Evolutionary conservation across 1,139 yeast species (phyloP).

Genomic region (Hansenula anomala): DNA sequence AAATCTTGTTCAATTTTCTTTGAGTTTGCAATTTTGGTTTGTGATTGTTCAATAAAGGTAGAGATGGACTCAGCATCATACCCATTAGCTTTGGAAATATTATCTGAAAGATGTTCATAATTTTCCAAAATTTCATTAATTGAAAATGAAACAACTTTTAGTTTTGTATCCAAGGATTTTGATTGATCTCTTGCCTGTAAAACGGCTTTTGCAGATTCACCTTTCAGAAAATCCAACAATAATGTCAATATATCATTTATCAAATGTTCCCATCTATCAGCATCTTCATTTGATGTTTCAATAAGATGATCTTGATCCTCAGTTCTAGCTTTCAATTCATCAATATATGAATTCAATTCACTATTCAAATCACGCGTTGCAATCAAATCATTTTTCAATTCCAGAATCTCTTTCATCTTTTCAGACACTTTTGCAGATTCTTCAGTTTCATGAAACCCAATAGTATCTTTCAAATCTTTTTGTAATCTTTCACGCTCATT

Average conservation of each 20-base stretch:
- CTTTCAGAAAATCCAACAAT: conserved; percentile 18
- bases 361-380: conserved; percentile 22
- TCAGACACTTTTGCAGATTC: conserved; percentile 12
- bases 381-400: conserved; percentile 21
- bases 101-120: conserved; percentile 1
- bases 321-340: conserved; percentile 18
- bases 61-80: background rate
- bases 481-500: conserved; percentile 16
- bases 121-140: conserved; percentile 19
- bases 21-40: conserved; percentile 9
- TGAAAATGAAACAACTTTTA: conserved; percentile 25
- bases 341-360: conserved; percentile 17
- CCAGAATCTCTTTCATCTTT: conserved; percentile 19
- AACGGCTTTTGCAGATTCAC: conserved; percentile 25
- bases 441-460: conserved; percentile 7
- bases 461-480: conserved; percentile 14
- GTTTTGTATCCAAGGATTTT: conserved; percentile 27
- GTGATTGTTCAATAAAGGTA: conserved; percentile 1
- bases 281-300: conserved; percentile 24
- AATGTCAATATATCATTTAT: conserved; percentile 25
- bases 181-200: conserved; percentile 25
- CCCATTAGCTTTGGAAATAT: background rate
- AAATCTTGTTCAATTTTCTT: conserved; percentile 13
- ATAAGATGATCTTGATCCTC: conserved; percentile 23
- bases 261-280: conserved; percentile 25